A percentile compares a stretch with the other conserved stretches of the same genome.
These are phyloP conservation scores for Phylloporus sp. DNA, from an alignment of 768 basidiomycete genomes.

Conservation along the genomic window DNA sequence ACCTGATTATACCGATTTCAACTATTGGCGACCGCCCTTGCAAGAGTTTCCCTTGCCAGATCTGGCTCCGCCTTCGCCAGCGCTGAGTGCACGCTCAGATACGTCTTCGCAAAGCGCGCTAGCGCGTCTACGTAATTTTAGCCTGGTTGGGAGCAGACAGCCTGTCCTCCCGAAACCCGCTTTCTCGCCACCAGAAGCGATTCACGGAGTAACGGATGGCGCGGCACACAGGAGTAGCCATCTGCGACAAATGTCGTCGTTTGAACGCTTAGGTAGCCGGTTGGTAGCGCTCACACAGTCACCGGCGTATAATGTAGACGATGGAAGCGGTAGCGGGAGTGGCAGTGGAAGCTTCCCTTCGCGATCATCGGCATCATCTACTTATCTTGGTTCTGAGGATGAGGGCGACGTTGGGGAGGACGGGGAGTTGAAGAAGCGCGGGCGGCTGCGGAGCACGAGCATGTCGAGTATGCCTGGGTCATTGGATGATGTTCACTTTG, in stretches of 20 bases:
- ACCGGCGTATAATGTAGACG: conserved; percentile 28
- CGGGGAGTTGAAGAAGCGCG: conserved; percentile 36
- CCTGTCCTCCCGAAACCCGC: conserved; percentile 23
- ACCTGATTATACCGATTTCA: conserved; percentile 94
- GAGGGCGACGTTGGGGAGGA: conserved; percentile 38
- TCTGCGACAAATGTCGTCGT: conserved; percentile 70
- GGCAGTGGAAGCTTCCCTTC: conserved; percentile 55
- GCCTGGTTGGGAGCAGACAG: conserved; percentile 56
- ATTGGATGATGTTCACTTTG: conserved; percentile 59
- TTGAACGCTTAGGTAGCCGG: conserved; percentile 64
- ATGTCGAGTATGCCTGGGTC: conserved; percentile 87
- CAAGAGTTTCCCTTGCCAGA: conserved; percentile 78
- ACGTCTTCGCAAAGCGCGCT: conserved; percentile 70
- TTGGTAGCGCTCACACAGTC: conserved; percentile 47
- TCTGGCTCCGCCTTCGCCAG: conserved; percentile 83
- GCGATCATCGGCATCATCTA: conserved; percentile 47
- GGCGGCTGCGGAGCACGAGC: conserved; percentile 52
- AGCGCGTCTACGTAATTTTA: conserved; percentile 73
- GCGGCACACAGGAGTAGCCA: conserved; percentile 38
- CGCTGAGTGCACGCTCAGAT: conserved; percentile 91
- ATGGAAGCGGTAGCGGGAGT: conserved; percentile 22
- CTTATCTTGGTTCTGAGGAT: conserved; percentile 49
- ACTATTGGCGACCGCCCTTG: conserved; percentile 87
- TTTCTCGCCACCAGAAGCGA: conserved; percentile 25
- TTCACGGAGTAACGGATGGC: background rate